phyloP scores from a whole-genome alignment of 306 rosid genomes.

The Vigna mungo region DNA sequence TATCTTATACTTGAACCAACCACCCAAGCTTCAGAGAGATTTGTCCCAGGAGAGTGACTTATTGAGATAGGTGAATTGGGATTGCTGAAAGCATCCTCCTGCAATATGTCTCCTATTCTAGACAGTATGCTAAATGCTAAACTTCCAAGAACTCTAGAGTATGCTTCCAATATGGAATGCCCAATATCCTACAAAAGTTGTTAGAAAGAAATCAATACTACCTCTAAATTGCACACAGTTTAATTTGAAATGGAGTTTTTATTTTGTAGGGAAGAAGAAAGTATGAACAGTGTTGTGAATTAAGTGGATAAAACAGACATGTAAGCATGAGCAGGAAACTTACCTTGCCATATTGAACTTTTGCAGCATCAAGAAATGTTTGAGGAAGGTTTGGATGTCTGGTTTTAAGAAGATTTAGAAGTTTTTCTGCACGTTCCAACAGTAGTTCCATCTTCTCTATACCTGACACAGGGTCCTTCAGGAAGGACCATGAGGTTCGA shows the following conservation, averaged over 20 bases:
- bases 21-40: constrained; percentile 46
- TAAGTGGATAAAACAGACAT: constrained; percentile 2
- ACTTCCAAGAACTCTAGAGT: constrained; percentile 82
- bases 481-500: constrained; percentile 79
- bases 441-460: constrained; percentile 61
- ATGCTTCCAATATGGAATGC: constrained; percentile 75
- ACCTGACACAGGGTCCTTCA: constrained; percentile 65
- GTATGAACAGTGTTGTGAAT: background rate
- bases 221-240: background rate
- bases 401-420: constrained; percentile 64
- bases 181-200: constrained; percentile 71
- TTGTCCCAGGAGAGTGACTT: constrained; percentile 51
- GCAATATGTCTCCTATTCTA: constrained; percentile 77
- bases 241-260: background rate
- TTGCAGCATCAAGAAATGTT: constrained; percentile 81
- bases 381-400: constrained; percentile 81
- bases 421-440: constrained; percentile 64
- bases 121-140: constrained; percentile 80
- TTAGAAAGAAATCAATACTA: constrained; percentile 20
- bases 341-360: constrained; percentile 88
- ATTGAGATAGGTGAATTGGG: constrained; percentile 55
- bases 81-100: constrained; percentile 71
- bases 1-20: constrained; percentile 49
- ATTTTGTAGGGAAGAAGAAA: background rate
- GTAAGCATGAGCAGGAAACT: constrained; percentile 24